Percentiles rank a stretch among this genome's conserved stretches.
These are phyloP conservation scores for Arabidopsis suecica DNA, from an alignment of 345 rosid species.

Conservation along the genomic window DNA sequence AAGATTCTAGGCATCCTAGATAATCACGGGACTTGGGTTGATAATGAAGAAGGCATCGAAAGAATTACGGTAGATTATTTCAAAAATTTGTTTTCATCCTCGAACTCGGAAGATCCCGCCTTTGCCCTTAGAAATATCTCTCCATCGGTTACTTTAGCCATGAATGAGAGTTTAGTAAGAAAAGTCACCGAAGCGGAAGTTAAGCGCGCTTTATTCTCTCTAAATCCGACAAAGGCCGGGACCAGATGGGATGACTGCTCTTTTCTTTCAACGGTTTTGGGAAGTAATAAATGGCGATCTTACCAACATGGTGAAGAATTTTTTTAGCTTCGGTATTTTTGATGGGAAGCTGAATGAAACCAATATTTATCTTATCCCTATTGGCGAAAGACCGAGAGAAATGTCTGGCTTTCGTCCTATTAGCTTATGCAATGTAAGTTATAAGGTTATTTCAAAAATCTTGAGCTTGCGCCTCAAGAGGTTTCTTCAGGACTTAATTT, in stretches of 20 bases:
- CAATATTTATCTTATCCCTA: not conserved
- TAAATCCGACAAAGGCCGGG: not conserved
- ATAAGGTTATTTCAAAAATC: not conserved
- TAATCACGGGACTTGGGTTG: too few relatives aligned
- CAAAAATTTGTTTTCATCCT: not conserved
- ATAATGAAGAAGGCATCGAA: too few relatives aligned
- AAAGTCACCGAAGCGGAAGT: not conserved
- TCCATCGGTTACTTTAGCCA: fast-evolving
- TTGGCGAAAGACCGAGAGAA: not conserved
- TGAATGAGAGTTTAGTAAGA: not conserved
- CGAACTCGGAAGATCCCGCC: not conserved
- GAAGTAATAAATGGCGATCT: not conserved
- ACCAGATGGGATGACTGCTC: not conserved
- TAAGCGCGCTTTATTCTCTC: not conserved
- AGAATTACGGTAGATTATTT: too few relatives aligned
- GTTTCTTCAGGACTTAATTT: not conserved
- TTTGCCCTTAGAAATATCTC: fast-evolving
- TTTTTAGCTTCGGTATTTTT: fast-evolving
- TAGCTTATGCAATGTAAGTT: not conserved
- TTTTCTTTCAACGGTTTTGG: not conserved
- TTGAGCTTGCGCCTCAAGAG: not conserved
- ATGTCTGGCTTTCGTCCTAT: not conserved
- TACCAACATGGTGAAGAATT: not conserved
- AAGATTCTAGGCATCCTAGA: not conserved
- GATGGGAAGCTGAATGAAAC: not conserved